phyloP scores from a whole-genome alignment of 768 basidiomycete species.

The Collybia nuda region DNA sequence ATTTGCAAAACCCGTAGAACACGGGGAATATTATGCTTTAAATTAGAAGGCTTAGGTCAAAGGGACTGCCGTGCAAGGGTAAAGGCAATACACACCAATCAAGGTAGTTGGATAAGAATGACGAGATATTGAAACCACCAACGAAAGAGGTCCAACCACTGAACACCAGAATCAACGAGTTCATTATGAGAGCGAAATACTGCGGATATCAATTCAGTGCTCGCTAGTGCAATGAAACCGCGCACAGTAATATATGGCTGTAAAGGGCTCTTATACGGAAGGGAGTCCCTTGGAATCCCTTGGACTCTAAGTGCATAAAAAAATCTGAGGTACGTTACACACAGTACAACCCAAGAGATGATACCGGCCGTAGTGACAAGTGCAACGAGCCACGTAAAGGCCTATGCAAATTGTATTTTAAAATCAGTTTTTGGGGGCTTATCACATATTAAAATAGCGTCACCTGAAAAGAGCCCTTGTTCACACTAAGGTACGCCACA shows the following conservation, averaged over 20 bases:
- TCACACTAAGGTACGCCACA: conserved; percentile 25
- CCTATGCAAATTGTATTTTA: conserved; percentile 9
- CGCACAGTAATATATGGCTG: conserved; percentile 43
- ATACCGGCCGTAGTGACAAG: conserved; percentile 31
- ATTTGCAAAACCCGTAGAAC: conserved; percentile 24
- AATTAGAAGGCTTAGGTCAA: not conserved
- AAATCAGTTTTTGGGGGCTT: not conserved
- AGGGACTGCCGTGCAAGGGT: not conserved
- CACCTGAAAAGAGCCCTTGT: conserved; percentile 25
- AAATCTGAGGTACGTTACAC: conserved; percentile 21
- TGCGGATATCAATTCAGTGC: conserved; percentile 1
- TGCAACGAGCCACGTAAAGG: conserved; percentile 25
- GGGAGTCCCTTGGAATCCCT: conserved; percentile 25
- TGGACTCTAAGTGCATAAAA: conserved; percentile 26
- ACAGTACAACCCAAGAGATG: conserved; percentile 28
- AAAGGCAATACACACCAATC: conserved; percentile 21
- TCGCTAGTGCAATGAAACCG: not conserved
- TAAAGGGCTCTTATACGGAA: conserved; percentile 41
- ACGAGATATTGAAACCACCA: conserved; percentile 18
- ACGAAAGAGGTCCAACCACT: conserved; percentile 29
- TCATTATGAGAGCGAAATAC: conserved; percentile 28
- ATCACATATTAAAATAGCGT: not conserved
- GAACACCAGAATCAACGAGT: conserved; percentile 23
- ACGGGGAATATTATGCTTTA: conserved; percentile 24
- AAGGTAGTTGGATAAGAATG: conserved; percentile 27